These are phyloP conservation scores for Heliocybe sulcata DNA, from an alignment of 1,284 basidiomycete species.

Conservation along the genomic window DNA sequence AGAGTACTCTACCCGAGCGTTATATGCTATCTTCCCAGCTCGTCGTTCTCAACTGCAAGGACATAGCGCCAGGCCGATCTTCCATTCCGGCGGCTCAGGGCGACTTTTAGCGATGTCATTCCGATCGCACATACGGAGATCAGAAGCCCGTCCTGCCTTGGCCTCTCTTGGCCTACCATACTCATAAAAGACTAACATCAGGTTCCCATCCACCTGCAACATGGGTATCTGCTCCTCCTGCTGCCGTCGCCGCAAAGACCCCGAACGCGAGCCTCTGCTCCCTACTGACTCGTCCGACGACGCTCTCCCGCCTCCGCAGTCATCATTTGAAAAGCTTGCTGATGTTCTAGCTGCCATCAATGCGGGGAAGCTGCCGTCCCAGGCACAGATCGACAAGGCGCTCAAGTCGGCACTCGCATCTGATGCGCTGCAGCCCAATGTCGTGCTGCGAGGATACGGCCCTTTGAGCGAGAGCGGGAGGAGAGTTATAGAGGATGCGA, in stretches of 20 bases:
- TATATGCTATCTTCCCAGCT: no score
- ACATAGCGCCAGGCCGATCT: no score
- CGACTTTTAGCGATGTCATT: no score
- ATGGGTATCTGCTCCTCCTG: conserved; percentile 2
- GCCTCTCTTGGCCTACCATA: no score
- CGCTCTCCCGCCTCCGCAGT: background rate
- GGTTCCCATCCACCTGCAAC: no score
- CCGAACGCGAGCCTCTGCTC: conserved; percentile 2
- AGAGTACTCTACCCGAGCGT: no score
- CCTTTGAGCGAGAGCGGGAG: conserved; percentile 24
- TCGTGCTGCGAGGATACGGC: conserved; percentile 14
- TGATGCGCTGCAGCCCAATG: conserved; percentile 22
- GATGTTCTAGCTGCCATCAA: conserved; percentile 35
- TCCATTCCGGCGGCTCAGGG: no score
- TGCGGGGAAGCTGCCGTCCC: conserved; percentile 40
- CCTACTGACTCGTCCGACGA: background rate
- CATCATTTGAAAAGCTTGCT: conserved; percentile 26
- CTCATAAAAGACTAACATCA: no score
- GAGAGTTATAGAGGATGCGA: conserved; percentile 24
- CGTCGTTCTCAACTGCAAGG: no score
- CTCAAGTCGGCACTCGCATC: conserved; percentile 26
- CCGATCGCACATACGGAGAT: no score
- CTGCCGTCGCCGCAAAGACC: background rate
- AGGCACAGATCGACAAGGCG: conserved; percentile 31
- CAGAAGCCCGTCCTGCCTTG: no score